Percentiles rank a stretch among this genome's conserved stretches.
phyloP scores from a whole-genome alignment of 805 yeast species.

The Candida nonsorbophila region DNA sequence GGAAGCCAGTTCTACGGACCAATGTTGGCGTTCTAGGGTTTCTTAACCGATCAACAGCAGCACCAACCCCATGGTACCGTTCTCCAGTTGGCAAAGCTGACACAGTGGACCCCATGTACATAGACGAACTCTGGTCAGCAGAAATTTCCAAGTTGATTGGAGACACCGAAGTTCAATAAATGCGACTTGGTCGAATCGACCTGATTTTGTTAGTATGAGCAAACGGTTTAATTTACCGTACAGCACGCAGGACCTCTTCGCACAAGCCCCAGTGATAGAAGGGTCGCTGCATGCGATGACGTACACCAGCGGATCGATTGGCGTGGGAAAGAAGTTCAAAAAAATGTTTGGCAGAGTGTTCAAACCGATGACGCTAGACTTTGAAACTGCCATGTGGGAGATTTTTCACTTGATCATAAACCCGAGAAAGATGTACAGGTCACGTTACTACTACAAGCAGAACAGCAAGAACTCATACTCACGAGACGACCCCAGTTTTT shows the following conservation, averaged over 20 bases:
- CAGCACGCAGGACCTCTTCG: slow-evolving; percentile 39
- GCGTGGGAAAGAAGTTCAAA: slow-evolving; percentile 5
- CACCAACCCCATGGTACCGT: too few relatives aligned
- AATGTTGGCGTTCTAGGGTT: slow-evolving; percentile 24
- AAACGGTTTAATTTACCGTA: slow-evolving; percentile 36
- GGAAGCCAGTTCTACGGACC: slow-evolving; percentile 7
- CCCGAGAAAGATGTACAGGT: slow-evolving; percentile 78
- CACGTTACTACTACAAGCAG: slow-evolving; percentile 70
- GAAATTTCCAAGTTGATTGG: too few relatives aligned
- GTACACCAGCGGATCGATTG: background rate
- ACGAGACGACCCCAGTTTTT: slow-evolving; percentile 88
- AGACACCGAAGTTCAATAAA: too few relatives aligned
- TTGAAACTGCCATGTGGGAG: slow-evolving; percentile 93
- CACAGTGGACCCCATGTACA: too few relatives aligned
- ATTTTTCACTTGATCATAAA: slow-evolving; percentile 64
- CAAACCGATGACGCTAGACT: slow-evolving; percentile 78
- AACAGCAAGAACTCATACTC: slow-evolving; percentile 53
- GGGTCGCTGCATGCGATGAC: slow-evolving; percentile 7
- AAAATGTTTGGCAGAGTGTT: slow-evolving; percentile 34
- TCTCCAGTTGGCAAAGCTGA: too few relatives aligned
- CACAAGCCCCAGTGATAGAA: slow-evolving; percentile 18
- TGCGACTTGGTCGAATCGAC: too few relatives aligned
- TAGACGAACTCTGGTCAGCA: too few relatives aligned
- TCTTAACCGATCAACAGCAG: slow-evolving; percentile 14
- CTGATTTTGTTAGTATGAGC: slow-evolving; percentile 19